A percentile compares a stretch with the other conserved stretches of the same genome.
phyloP scores from a whole-genome alignment of 2,329 filamentous ascomycete species.

The Colletotrichum sp. region DNA sequence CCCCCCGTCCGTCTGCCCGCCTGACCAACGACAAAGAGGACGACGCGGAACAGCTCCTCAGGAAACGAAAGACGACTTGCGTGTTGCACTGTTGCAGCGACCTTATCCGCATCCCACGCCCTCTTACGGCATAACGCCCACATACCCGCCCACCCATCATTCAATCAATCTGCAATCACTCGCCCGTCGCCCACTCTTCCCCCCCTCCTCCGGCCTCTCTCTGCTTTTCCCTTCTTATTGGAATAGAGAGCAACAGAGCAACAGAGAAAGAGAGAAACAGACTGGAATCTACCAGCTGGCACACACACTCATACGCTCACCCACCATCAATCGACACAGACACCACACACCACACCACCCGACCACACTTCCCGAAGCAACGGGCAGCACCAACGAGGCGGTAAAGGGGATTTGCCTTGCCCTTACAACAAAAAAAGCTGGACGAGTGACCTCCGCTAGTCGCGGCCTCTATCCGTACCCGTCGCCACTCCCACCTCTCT shows the following conservation, averaged over 20 bases:
- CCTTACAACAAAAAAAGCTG: not conserved
- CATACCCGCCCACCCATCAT: not conserved
- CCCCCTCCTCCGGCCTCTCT: not conserved
- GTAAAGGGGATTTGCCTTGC: not conserved
- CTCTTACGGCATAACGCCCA: slow-evolving; percentile 1
- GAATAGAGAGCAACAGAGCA: not conserved
- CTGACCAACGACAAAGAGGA: slow-evolving; percentile 11
- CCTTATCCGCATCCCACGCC: not conserved
- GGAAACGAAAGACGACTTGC: not conserved
- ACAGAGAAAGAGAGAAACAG: not conserved
- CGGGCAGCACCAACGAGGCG: slow-evolving; percentile 12
- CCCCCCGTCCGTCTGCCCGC: not conserved
- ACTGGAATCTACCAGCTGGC: not conserved
- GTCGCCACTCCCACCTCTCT: slow-evolving; percentile 14
- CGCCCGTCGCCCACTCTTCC: not conserved
- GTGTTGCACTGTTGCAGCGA: not conserved
- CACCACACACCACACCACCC: slow-evolving; percentile 3
- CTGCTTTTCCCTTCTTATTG: not conserved
- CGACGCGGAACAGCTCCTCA: not conserved
- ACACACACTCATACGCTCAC: not conserved
- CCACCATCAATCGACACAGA: not conserved
- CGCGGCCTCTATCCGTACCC: slow-evolving; percentile 2
- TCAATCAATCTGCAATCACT: not conserved
- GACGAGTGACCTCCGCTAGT: slow-evolving; percentile 12
- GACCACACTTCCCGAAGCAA: slow-evolving; percentile 5